Conservation (phyloP, 768 basidiomycete genomes). For the Sporobolomyces phaffii region DNA sequence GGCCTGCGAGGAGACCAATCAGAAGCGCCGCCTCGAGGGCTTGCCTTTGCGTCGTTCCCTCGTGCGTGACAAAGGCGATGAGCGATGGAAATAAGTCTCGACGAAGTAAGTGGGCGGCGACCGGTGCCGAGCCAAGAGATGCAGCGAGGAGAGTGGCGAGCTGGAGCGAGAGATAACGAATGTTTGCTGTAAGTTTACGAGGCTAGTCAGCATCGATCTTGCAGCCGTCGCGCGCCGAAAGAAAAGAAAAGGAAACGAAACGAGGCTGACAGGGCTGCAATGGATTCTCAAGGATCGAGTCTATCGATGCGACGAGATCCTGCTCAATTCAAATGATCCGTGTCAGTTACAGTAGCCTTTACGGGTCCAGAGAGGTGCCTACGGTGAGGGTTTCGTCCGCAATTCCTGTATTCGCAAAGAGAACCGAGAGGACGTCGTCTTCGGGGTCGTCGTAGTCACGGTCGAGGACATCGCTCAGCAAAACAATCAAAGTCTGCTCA, state of each 20-base stretch:
- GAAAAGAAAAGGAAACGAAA: no score
- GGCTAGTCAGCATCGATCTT: no score
- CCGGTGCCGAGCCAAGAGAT: conserved; percentile 21
- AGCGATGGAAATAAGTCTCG: conserved; percentile 41
- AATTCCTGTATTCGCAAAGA: conserved; percentile 32
- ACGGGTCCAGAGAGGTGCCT: no score
- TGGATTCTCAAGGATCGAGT: conserved; percentile 32
- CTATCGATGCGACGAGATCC: conserved; percentile 39
- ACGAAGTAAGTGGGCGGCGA: conserved; percentile 41
- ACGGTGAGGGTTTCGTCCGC: conserved; percentile 34
- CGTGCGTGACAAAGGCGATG: conserved; percentile 30
- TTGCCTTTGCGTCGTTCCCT: conserved; percentile 13
- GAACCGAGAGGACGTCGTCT: conserved; percentile 24
- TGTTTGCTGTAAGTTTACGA: conserved; percentile 5
- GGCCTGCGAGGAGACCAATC: conserved; percentile 39
- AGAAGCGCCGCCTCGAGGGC: conserved; percentile 33
- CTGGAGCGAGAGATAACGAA: conserved; percentile 31
- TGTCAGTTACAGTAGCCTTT: not conserved
- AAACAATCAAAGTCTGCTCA: conserved; percentile 28
- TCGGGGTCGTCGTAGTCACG: conserved; percentile 23
- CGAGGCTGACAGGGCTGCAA: no score
- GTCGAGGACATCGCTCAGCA: conserved; percentile 22
- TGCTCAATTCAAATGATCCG: not conserved
- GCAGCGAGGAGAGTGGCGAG: conserved; percentile 35
- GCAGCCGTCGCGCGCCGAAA: no score